Percentiles rank a stretch among this genome's conserved stretches.
These are phyloP conservation scores for Allium fistulosum DNA, from an alignment of 106 monocot genomes.

Conservation along the genomic window DNA sequence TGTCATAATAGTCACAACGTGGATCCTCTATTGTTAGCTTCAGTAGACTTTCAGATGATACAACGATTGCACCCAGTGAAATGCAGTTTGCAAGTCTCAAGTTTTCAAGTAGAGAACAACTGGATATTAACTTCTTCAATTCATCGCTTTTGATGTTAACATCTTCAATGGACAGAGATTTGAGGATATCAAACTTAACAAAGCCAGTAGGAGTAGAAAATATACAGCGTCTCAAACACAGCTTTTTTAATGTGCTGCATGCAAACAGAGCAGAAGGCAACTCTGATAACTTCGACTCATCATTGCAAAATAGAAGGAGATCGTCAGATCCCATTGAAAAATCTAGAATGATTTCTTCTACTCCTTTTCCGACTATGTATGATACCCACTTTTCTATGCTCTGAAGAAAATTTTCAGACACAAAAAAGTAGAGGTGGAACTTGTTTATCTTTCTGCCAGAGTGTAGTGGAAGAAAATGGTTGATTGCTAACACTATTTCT, in stretches of 20 bases:
- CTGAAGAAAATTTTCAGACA: background rate
- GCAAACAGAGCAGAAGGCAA: background rate
- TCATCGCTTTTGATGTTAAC: background rate
- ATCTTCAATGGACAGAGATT: background rate
- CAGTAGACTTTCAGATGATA: background rate
- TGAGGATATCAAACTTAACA: background rate
- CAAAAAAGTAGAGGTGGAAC: conserved; percentile 7
- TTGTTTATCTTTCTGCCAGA: background rate
- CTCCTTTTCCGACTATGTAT: background rate
- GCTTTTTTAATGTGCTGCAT: background rate
- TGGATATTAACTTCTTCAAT: background rate
- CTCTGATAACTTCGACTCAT: background rate
- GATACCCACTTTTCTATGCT: conserved; percentile 2
- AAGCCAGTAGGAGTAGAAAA: background rate
- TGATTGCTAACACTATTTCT: conserved; percentile 3
- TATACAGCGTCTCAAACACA: background rate
- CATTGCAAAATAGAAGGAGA: background rate
- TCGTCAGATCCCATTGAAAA: background rate
- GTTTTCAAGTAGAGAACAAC: background rate
- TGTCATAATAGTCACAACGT: background rate
- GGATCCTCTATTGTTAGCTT: background rate
- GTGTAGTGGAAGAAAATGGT: conserved; percentile 2
- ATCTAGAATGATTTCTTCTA: conserved; percentile 3
- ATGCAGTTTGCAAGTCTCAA: background rate
- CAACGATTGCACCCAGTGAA: background rate